These are phyloP conservation scores for Petunia secreta DNA, from an alignment of 257 asterid species.

Conservation along the genomic window DNA sequence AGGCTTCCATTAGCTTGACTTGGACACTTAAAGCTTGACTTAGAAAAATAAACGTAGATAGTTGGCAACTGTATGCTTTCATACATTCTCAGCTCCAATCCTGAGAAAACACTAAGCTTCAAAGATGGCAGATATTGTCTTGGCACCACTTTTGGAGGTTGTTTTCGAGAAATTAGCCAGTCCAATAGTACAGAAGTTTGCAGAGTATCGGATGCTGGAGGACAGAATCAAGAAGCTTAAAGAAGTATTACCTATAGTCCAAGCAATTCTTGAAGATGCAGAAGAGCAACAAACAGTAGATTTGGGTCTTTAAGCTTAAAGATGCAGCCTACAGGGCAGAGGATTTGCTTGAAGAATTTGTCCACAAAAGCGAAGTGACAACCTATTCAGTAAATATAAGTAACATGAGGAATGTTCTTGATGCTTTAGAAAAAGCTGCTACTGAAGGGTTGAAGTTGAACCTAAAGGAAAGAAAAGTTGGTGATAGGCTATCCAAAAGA, in stretches of 20 bases:
- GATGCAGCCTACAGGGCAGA: conserved; percentile 28
- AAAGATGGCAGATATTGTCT: conserved; percentile 33
- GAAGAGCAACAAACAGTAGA: conserved; percentile 29
- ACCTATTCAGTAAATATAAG: conserved; percentile 12
- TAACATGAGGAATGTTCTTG: conserved; percentile 17
- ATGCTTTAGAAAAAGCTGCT: conserved; percentile 24
- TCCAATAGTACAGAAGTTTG: conserved; percentile 27
- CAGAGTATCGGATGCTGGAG: conserved; percentile 17
- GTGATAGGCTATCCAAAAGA: conserved; percentile 1
- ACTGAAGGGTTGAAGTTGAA: conserved; percentile 28
- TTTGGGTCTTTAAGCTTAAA: conserved; percentile 30
- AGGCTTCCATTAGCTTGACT: background rate
- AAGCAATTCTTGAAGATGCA: conserved; percentile 31
- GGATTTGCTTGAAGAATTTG: conserved; percentile 32
- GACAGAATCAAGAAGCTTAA: conserved; percentile 28
- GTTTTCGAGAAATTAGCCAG: conserved; percentile 33
- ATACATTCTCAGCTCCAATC: background rate
- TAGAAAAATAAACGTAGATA: background rate
- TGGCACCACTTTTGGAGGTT: conserved; percentile 35
- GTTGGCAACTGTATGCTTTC: background rate
- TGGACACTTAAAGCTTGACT: background rate
- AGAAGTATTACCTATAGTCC: conserved; percentile 22
- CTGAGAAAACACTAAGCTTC: background rate
- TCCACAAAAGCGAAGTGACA: background rate
- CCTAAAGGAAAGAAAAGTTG: conserved; percentile 6